Base-by-base conservation (phyloP, 2,329 filamentous ascomycete genomes). In the Ophiognomonia clavigignenti-juglandacearum region DNA sequence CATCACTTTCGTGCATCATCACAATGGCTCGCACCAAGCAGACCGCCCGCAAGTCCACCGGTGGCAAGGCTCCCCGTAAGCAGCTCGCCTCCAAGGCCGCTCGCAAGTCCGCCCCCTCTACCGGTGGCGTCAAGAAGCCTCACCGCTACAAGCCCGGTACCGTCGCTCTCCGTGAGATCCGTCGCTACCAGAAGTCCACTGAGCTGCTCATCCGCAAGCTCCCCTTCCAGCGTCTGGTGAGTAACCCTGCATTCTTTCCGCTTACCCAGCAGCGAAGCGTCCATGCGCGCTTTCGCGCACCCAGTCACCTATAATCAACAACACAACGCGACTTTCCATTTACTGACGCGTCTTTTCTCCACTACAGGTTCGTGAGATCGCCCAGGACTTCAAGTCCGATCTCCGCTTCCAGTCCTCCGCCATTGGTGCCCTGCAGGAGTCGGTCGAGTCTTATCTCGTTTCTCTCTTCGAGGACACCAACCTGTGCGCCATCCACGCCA, bases 61-160 rank as follows among this genome's bases (percentile, higher is more conserved):
- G 83, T 82, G 83, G 83, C 78, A 86, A 86, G 78, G 83, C 83
- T 61, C 82, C 82, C 55, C 81, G 83, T 74, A 98, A 98, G 88
- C 91, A 96, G 83, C 90, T 97, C 67, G 92, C 92, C 63, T 96
- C 91, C 80, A 96, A 96, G 88, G 93, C 92, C 60, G 92, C 93
- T 65, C 91, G 93, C 78, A 98, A 98, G 85, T 90, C 86, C 63
- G 92, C 93, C 53, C 93, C 93, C 61, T 96, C 90, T 55, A 97
- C 93, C 70, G 93, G 92, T 64, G 87, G 87, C 84, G 87, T 92
- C 82, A 93, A 93, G 87, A 93, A 93, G 86, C 88, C 88, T 73
- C 87, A 91, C 77, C 80, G 87, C 65, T 74, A 91, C 71, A 91
- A 90, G 86, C 87, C 87, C 66, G 86, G 86, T 80, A 95, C 93